Evolutionary conservation across 306 rosid species (phyloP).

Genomic region (Acacia melanoxylon): DNA sequence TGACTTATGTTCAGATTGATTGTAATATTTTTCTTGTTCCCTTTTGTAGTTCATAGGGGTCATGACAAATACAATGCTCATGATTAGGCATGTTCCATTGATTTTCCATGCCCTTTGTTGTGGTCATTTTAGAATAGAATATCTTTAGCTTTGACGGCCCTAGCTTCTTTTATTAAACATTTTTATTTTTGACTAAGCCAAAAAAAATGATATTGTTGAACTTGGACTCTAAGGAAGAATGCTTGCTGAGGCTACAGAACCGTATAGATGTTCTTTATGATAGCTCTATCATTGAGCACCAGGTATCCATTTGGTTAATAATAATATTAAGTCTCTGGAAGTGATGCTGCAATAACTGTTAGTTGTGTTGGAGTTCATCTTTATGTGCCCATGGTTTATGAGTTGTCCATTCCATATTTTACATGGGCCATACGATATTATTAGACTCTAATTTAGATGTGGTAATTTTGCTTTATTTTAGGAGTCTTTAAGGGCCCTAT

Average conservation of each 20-base stretch:
- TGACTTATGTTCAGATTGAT: too few relatives aligned
- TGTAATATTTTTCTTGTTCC: too few relatives aligned
- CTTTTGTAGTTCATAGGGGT: too few relatives aligned
- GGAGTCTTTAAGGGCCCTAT: conserved; percentile 91
- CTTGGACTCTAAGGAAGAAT: conserved; percentile 71
- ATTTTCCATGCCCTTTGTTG: background rate
- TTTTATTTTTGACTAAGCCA: background rate
- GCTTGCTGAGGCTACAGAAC: conserved; percentile 79
- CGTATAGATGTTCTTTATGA: conserved; percentile 87
- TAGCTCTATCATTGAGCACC: conserved; percentile 78
- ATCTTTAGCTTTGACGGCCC: background rate
- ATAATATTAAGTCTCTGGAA: background rate
- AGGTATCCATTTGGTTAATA: conserved; percentile 53
- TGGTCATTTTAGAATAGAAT: conserved; percentile 4
- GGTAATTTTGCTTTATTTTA: conserved; percentile 35
- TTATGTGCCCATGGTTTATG: conserved; percentile 13
- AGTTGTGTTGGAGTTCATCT: conserved; percentile 3
- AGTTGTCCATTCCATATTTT: conserved; percentile 2
- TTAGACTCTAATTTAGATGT: conserved; percentile 23
- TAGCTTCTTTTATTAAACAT: background rate
- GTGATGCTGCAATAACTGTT: conserved; percentile 22
- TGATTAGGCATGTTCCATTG: background rate
- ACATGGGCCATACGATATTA: background rate
- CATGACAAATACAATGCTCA: conserved; percentile 5
- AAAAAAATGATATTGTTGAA: conserved; percentile 22